phyloP scores from a whole-genome alignment of 1,284 basidiomycete species.

The Cryptococcus sp. region DNA sequence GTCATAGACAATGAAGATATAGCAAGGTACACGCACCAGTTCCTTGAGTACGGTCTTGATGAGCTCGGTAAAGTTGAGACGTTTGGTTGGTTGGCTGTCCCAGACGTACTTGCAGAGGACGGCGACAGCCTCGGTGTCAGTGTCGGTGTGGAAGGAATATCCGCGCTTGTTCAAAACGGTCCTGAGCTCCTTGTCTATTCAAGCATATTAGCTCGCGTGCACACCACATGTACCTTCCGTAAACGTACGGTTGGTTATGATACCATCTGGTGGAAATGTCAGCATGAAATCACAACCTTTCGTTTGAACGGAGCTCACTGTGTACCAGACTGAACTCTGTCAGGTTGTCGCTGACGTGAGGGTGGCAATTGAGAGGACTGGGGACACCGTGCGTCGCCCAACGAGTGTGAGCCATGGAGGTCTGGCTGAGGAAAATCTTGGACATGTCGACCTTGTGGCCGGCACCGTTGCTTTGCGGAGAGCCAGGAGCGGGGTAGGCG shows the following conservation, averaged over 20 bases:
- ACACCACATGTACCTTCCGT: neutral
- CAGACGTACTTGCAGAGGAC: conserved; percentile 96
- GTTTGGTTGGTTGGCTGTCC: conserved; percentile 88
- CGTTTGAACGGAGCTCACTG: conserved; percentile 55
- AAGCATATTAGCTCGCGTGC: neutral
- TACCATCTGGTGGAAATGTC: conserved; percentile 64
- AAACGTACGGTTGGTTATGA: conserved; percentile 84
- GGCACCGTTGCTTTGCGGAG: conserved; percentile 16
- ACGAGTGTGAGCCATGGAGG: conserved; percentile 97
- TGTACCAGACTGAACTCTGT: conserved; percentile 93
- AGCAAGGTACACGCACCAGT: conserved; percentile 58
- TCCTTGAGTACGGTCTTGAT: conserved; percentile 97
- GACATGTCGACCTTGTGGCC: conserved; percentile 66
- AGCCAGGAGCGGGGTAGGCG: conserved; percentile 27
- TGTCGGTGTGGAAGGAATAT: conserved; percentile 92
- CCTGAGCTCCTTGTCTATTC: conserved; percentile 69
- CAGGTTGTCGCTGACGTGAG: conserved; percentile 78
- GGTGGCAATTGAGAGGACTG: conserved; percentile 89
- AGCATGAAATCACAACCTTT: neutral
- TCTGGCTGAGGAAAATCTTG: conserved; percentile 83
- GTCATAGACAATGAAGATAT: neutral
- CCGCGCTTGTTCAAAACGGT: conserved; percentile 95
- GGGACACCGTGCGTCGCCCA: conserved; percentile 99
- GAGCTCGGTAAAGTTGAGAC: conserved; percentile 84
- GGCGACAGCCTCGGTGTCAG: conserved; percentile 96